A percentile compares a stretch with the other conserved stretches of the same genome.
These are phyloP conservation scores for Luvunga scandens DNA, from an alignment of 345 rosid species.

Conservation along the genomic window DNA sequence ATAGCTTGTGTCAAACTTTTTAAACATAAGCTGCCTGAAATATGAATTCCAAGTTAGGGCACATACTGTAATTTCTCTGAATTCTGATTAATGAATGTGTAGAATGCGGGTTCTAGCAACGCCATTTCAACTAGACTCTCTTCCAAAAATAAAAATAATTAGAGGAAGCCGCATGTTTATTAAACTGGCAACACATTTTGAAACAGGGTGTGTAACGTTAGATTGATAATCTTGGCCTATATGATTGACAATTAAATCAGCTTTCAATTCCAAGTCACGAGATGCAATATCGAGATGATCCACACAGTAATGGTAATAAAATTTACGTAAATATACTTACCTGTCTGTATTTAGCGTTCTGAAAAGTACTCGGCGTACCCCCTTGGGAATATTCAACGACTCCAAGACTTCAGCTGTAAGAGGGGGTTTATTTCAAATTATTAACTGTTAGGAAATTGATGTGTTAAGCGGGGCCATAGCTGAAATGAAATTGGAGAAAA, in stretches of 20 bases:
- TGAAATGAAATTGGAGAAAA: no score
- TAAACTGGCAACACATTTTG: not conserved
- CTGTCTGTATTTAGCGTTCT: constrained; percentile 85
- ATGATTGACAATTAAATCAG: not conserved
- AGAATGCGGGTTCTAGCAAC: not conserved
- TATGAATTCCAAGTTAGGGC: not conserved
- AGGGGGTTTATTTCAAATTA: not conserved
- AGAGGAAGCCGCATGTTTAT: not conserved
- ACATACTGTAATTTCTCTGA: not conserved
- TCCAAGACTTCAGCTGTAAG: constrained; percentile 76
- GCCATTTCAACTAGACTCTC: not conserved
- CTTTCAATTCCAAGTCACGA: not conserved
- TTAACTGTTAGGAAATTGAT: no score
- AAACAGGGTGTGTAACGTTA: not conserved
- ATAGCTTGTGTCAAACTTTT: constrained; percentile 69
- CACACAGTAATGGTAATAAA: not conserved
- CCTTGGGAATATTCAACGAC: constrained; percentile 72
- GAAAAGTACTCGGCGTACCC: constrained; percentile 80
- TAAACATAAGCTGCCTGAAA: constrained; percentile 79
- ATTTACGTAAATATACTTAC: constrained; percentile 23
- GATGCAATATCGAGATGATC: not conserved
- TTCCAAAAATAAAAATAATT: no score
- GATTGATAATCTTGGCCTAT: not conserved
- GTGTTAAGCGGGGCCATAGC: no score
- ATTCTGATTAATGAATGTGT: not conserved